Percentiles rank a stretch among this genome's conserved stretches.
These are phyloP conservation scores for Danielia oregonensis DNA, from an alignment of 805 yeast species.

Conservation along the genomic window DNA sequence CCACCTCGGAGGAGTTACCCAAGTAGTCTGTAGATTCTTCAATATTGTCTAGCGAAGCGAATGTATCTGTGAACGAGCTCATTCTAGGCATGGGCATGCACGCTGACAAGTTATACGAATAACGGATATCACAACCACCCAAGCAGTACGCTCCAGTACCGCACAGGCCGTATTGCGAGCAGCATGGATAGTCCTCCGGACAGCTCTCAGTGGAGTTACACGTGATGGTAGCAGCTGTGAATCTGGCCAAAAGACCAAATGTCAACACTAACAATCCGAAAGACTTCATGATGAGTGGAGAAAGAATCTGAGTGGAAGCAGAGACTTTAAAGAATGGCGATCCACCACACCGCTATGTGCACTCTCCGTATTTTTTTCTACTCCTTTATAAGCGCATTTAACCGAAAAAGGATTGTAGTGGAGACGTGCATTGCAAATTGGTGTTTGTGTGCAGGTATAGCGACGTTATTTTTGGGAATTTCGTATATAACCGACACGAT, in stretches of 20 bases:
- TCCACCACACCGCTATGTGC: no score
- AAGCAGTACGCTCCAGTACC: conserved; percentile 77
- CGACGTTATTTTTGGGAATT: no score
- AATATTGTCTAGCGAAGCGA: conserved; percentile 30
- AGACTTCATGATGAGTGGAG: neutral
- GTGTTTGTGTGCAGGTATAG: no score
- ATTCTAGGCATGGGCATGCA: conserved; percentile 89
- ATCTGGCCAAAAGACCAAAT: neutral
- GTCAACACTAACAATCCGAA: neutral
- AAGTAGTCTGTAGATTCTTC: conserved; percentile 40
- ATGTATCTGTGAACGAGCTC: conserved; percentile 41
- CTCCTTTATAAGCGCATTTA: no score
- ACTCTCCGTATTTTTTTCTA: no score
- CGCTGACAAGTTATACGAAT: conserved; percentile 58
- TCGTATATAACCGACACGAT: no score
- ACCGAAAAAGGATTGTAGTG: no score
- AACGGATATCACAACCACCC: conserved; percentile 83
- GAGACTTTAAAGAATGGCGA: no score
- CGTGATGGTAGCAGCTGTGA: conserved; percentile 8
- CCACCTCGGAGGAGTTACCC: conserved; percentile 66
- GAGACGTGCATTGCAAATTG: no score
- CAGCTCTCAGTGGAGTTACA: conserved; percentile 60
- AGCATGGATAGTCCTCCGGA: conserved; percentile 82
- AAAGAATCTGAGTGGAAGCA: no score
- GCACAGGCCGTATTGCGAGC: conserved; percentile 76